These are phyloP conservation scores for Capsicum rhomboideum DNA, from an alignment of 257 asterid genomes.

Conservation along the genomic window DNA sequence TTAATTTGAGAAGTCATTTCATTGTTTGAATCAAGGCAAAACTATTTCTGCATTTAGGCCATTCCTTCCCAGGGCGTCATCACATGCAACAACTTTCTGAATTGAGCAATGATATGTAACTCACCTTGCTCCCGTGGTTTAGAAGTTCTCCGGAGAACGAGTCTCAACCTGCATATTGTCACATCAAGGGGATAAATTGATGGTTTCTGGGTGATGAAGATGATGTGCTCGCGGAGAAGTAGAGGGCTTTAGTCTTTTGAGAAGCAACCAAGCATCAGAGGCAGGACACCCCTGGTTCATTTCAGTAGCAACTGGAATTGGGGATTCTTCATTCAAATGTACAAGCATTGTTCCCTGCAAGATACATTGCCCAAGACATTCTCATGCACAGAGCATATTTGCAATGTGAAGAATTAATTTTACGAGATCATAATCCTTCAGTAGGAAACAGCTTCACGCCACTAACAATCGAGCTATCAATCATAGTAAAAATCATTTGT, in stretches of 20 bases:
- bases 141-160: background rate
- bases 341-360: conserved; percentile 72
- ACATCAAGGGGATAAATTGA: conserved; percentile 38
- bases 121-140: background rate
- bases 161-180: background rate
- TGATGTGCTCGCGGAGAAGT: conserved; percentile 16
- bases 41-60: background rate
- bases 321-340: conserved; percentile 36
- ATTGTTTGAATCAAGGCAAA: background rate
- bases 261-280: conserved; percentile 69
- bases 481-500: background rate
- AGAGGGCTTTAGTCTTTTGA: conserved; percentile 42
- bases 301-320: conserved; percentile 59
- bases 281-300: conserved; percentile 72
- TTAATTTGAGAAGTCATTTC: background rate
- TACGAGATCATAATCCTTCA: background rate
- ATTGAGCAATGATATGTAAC: background rate
- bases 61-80: background rate
- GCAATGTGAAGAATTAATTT: background rate
- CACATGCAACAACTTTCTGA: background rate
- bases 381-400: background rate
- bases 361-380: background rate
- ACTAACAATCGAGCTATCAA: background rate
- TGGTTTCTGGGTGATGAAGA: conserved; percentile 17
- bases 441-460: background rate